Evolutionary conservation across 129 eudicot species (phyloP).

Genomic region (Calendula officinalis): DNA sequence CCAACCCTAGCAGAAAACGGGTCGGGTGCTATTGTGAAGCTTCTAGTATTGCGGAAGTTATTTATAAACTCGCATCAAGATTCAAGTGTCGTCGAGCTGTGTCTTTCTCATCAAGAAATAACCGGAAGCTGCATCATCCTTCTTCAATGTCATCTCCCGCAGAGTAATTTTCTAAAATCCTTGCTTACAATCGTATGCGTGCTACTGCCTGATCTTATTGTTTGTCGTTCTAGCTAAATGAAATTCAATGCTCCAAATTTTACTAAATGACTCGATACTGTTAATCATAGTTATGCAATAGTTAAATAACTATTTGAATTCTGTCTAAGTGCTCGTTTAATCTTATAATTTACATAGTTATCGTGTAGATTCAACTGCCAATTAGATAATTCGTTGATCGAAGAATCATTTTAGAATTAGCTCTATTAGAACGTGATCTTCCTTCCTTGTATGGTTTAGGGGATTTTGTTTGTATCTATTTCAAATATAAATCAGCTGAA

Average conservation of each 20-base stretch:
- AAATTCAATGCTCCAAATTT: conserved; percentile 1
- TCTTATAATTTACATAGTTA: not conserved
- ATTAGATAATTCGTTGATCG: conserved; percentile 2
- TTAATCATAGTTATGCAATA: too few relatives aligned
- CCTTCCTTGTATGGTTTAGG: not conserved
- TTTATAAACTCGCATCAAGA: too few relatives aligned
- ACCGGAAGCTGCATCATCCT: conserved; percentile 1
- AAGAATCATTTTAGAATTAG: not conserved
- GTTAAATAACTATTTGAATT: not conserved
- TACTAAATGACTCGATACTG: conserved; percentile 1
- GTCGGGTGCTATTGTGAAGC: too few relatives aligned
- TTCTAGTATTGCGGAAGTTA: too few relatives aligned
- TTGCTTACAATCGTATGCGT: conserved; percentile 1
- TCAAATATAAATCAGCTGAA: not conserved
- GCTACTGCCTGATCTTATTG: conserved; percentile 12
- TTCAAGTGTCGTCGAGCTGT: not conserved
- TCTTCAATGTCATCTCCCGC: conserved; percentile 52
- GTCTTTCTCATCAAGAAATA: conserved; percentile 28
- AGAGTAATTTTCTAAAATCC: conserved; percentile 35
- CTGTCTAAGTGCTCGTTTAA: not conserved
- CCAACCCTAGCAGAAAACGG: too few relatives aligned
- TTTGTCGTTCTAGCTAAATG: not conserved
- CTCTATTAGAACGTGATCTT: conserved; percentile 10
- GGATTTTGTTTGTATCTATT: not conserved
- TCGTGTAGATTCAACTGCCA: conserved; percentile 1